phyloP scores from a whole-genome alignment of 768 basidiomycete genomes.

The Naematelia aurantialba region DNA sequence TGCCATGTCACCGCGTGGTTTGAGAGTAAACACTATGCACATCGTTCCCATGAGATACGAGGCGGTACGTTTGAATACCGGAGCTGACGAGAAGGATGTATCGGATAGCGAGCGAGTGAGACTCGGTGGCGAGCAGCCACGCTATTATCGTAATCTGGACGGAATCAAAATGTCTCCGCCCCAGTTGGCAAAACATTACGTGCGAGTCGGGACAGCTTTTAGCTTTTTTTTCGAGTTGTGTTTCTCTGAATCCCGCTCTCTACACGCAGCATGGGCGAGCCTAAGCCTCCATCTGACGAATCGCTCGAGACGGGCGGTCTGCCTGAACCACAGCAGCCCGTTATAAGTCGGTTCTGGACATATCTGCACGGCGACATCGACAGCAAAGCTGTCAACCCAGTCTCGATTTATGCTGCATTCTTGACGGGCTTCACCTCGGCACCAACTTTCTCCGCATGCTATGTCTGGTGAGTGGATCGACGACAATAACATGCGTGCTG shows the following conservation, averaged over 20 bases:
- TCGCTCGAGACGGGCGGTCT: slow-evolving; percentile 3
- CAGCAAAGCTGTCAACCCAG: slow-evolving; percentile 15
- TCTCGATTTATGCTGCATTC: slow-evolving; percentile 44
- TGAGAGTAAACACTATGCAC: no score
- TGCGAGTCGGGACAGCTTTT: background rate
- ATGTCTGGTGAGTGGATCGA: slow-evolving; percentile 10
- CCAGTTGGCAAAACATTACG: background rate
- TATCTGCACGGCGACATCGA: slow-evolving; percentile 17
- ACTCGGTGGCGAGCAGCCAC: background rate
- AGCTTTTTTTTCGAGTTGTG: background rate
- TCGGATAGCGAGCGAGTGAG: no score
- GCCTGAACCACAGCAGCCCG: background rate
- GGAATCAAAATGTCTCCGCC: background rate
- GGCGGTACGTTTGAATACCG: no score
- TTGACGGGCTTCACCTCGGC: slow-evolving; percentile 37
- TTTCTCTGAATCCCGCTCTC: background rate
- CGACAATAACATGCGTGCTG: slow-evolving; percentile 38
- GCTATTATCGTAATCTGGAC: background rate
- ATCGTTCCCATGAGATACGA: no score
- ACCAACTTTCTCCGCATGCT: slow-evolving; percentile 24
- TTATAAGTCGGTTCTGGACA: background rate
- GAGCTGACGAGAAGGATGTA: no score
- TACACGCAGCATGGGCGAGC: background rate
- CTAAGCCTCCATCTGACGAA: background rate
- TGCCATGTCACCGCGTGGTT: no score